These are phyloP conservation scores for Fusarium robinianum DNA, from an alignment of 2,329 filamentous ascomycete genomes.

Conservation along the genomic window DNA sequence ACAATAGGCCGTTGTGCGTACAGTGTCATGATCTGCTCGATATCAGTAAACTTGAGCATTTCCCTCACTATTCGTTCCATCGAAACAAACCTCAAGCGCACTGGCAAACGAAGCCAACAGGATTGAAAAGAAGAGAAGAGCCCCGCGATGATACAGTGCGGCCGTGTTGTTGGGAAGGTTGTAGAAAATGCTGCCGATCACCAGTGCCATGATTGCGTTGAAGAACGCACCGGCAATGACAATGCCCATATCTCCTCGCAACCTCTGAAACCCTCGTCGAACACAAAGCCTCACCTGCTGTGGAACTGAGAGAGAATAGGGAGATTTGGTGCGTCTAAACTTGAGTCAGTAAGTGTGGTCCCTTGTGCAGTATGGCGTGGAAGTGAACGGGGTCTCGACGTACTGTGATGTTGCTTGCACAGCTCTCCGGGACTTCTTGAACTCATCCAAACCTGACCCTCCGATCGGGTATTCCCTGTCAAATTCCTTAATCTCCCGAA, in stretches of 20 bases:
- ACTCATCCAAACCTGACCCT: constrained; percentile 14
- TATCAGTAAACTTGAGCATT: too few relatives aligned
- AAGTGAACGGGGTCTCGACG: too few relatives aligned
- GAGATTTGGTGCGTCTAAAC: constrained; percentile 49
- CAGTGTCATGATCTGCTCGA: constrained; percentile 39
- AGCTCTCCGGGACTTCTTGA: constrained; percentile 26
- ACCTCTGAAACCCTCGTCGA: constrained; percentile 43
- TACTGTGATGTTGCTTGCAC: too few relatives aligned
- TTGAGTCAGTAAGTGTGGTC: constrained; percentile 31
- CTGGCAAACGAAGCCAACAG: constrained; percentile 53
- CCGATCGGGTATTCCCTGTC: constrained; percentile 30
- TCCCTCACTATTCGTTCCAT: too few relatives aligned
- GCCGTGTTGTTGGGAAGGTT: constrained; percentile 47
- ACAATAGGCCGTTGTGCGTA: constrained; percentile 42
- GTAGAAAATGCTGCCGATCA: constrained; percentile 58
- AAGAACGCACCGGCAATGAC: constrained; percentile 29
- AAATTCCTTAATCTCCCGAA: constrained; percentile 42
- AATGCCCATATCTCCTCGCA: constrained; percentile 38
- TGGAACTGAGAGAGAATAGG: constrained; percentile 51
- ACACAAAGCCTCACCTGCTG: constrained; percentile 51
- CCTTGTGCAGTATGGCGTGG: too few relatives aligned
- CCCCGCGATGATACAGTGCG: constrained; percentile 51
- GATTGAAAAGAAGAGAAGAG: constrained; percentile 55
- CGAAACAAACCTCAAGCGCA: constrained; percentile 41
- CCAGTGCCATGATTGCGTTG: constrained; percentile 53